Conservation (phyloP, 495 filamentous ascomycete species). For the Pyrenula aspistea region DNA sequence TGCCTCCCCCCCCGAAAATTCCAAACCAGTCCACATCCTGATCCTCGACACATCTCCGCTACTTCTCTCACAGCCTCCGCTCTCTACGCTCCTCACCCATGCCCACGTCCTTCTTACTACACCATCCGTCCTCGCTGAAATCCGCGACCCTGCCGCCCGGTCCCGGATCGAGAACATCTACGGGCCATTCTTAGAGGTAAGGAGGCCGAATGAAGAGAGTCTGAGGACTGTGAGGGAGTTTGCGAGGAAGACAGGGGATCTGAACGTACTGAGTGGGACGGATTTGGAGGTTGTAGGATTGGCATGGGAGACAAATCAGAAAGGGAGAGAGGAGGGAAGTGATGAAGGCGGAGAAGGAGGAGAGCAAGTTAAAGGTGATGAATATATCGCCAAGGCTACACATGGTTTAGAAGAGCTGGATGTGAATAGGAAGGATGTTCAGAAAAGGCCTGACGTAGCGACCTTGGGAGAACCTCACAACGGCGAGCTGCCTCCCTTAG, state of each 20-base stretch:
- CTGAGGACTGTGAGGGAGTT: constrained; percentile 73
- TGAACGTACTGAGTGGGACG: constrained; percentile 69
- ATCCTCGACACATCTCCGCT: constrained; percentile 87
- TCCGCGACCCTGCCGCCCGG: constrained; percentile 73
- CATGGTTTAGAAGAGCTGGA: constrained; percentile 10
- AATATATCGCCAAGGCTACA: constrained; percentile 36
- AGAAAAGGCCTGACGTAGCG: neutral
- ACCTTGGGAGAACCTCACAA: neutral
- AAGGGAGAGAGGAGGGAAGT: constrained; percentile 30
- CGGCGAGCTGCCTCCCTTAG: constrained; percentile 1
- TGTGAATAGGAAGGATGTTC: no score
- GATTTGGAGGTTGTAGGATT: constrained; percentile 85
- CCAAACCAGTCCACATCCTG: constrained; percentile 68
- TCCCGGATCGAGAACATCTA: constrained; percentile 69
- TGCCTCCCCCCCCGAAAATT: constrained; percentile 2
- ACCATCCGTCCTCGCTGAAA: constrained; percentile 77
- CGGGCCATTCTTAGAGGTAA: constrained; percentile 69
- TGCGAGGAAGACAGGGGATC: constrained; percentile 80
- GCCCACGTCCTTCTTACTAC: constrained; percentile 74
- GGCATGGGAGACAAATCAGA: constrained; percentile 64
- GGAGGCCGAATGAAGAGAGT: constrained; percentile 60
- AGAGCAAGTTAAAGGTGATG: constrained; percentile 56
- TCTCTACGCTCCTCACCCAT: constrained; percentile 64
- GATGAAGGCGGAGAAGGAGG: constrained; percentile 77
- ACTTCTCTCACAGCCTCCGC: constrained; percentile 72